Percentiles rank a stretch among this genome's conserved stretches.
These are phyloP conservation scores for Phytomonas francai DNA, from an alignment of 208 protist genomes.

Conservation along the genomic window DNA sequence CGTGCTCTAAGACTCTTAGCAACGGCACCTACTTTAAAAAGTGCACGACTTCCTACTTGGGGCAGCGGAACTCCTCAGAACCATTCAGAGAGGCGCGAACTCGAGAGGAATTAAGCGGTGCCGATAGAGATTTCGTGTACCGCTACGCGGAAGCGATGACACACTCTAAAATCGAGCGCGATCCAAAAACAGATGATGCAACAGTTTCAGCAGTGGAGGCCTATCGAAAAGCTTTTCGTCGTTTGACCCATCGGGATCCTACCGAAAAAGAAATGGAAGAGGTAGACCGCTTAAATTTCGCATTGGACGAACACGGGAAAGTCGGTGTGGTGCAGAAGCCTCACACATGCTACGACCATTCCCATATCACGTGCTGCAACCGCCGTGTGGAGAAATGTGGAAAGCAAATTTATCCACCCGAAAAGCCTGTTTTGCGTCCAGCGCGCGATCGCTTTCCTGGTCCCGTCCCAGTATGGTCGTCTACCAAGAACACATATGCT, in stretches of 20 bases:
- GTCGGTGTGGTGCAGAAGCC: constrained; percentile 78
- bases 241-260: constrained; percentile 59
- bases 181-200: constrained; percentile 19
- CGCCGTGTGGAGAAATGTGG: constrained; percentile 28
- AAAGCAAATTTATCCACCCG: constrained; percentile 54
- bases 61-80: constrained; percentile 5
- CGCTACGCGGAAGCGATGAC: constrained; percentile 62
- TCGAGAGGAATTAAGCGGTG: constrained; percentile 34
- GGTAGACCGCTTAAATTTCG: constrained; percentile 54
- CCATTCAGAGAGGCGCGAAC: constrained; percentile 51
- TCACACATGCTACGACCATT: constrained; percentile 71
- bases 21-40: constrained; percentile 54
- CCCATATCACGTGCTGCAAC: constrained; percentile 60
- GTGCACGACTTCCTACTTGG: constrained; percentile 24
- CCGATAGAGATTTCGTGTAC: constrained; percentile 80
- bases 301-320: constrained; percentile 56
- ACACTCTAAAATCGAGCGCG: constrained; percentile 29
- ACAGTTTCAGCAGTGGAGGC: constrained; percentile 38
- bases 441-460: constrained; percentile 76
- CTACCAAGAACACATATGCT: constrained; percentile 68
- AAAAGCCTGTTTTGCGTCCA: constrained; percentile 51
- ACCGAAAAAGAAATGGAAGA: constrained; percentile 71
- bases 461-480: constrained; percentile 69
- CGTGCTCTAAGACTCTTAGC: neutral
- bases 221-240: constrained; percentile 66